Conservation (phyloP, 345 rosid species). For the Schrenkiella parvula region DNA sequence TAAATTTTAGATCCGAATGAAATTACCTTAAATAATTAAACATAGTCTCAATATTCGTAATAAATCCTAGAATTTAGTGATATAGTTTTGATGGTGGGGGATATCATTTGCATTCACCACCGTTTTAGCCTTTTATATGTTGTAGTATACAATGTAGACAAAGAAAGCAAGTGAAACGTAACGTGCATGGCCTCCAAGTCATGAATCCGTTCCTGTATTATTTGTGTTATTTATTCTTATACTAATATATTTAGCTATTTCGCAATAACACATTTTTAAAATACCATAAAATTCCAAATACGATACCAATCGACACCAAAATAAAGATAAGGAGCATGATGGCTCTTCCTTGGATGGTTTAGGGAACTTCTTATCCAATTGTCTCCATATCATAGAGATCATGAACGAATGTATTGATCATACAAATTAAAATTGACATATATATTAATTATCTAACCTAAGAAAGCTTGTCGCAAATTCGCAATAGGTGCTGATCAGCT, state of each 20-base stretch:
- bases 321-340: constrained; percentile 26
- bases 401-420: constrained; percentile 2
- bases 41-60: neutral
- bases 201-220: neutral
- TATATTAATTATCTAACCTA: neutral
- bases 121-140: constrained; percentile 20
- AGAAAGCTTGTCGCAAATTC: too few species aligned
- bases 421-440: neutral
- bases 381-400: constrained; percentile 15
- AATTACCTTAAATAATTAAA: neutral
- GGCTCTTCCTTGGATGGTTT: constrained; percentile 28
- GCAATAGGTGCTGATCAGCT: neutral
- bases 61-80: too few species aligned
- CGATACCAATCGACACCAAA: constrained; percentile 15
- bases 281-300: constrained; percentile 17
- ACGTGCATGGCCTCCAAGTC: constrained; percentile 35
- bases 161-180: constrained; percentile 31
- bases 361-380: constrained; percentile 6
- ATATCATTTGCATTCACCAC: constrained; percentile 15
- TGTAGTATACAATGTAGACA: constrained; percentile 35
- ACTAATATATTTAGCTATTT: neutral
- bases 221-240: neutral
- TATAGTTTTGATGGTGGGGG: too few species aligned
- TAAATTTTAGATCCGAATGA: constrained; percentile 1
- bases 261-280: neutral